These are phyloP conservation scores for Colletotrichum lupini DNA, from an alignment of 2,329 filamentous ascomycete genomes.

Conservation along the genomic window DNA sequence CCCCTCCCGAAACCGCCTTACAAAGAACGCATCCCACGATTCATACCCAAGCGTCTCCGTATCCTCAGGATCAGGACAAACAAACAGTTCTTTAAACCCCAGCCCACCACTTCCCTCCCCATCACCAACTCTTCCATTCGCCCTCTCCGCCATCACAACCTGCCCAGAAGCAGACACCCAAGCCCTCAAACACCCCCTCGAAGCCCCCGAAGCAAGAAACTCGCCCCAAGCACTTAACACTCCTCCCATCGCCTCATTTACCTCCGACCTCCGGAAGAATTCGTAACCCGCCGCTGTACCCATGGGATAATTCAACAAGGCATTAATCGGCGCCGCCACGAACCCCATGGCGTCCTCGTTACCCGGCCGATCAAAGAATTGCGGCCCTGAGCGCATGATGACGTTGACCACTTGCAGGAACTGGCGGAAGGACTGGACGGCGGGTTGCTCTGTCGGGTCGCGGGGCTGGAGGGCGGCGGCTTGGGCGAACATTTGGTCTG, in stretches of 20 bases:
- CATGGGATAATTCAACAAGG: conserved; percentile 70
- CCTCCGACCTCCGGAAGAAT: conserved; percentile 62
- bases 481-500: conserved; percentile 19
- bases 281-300: conserved; percentile 63
- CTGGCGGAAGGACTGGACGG: conserved; percentile 10
- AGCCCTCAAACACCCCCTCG: conserved; percentile 37
- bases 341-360: conserved; percentile 46
- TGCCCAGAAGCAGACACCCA: conserved; percentile 38
- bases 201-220: conserved; percentile 36
- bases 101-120: conserved; percentile 40
- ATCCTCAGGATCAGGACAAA: conserved; percentile 63
- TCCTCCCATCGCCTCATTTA: conserved; percentile 63
- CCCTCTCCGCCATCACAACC: conserved; percentile 40
- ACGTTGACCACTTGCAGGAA: not conserved
- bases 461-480: not conserved
- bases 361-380: not conserved
- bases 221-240: conserved; percentile 58
- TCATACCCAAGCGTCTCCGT: conserved; percentile 66
- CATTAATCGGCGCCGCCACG: conserved; percentile 67
- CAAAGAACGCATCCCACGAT: conserved; percentile 80
- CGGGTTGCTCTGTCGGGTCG: conserved; percentile 6
- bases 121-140: conserved; percentile 59
- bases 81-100: conserved; percentile 69
- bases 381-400: conserved; percentile 2
- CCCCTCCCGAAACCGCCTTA: conserved; percentile 62